These are phyloP conservation scores for Metrosideros polymorpha DNA, from an alignment of 441 rosid species.

Conservation along the genomic window DNA sequence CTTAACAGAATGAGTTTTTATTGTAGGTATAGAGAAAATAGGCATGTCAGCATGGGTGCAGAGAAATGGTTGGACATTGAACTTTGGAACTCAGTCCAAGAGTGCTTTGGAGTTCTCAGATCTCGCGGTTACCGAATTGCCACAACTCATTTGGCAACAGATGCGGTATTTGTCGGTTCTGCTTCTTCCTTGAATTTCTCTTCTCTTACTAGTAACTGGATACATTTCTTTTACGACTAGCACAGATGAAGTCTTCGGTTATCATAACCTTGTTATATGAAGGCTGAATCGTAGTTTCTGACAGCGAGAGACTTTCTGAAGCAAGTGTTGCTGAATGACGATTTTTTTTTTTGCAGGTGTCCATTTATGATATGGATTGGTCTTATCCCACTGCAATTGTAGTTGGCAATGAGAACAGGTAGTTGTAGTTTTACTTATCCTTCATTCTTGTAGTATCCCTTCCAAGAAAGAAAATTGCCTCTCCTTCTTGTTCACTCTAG, in stretches of 20 bases:
- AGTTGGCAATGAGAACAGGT: constrained; percentile 88
- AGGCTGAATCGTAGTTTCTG: not conserved
- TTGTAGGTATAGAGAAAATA: constrained; percentile 74
- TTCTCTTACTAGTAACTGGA: not conserved
- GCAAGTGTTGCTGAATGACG: not conserved
- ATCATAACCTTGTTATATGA: not conserved
- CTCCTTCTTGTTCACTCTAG: not conserved
- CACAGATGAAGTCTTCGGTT: not conserved
- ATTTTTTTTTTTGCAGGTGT: constrained; percentile 36
- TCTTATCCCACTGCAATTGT: constrained; percentile 88
- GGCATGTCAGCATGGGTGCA: constrained; percentile 96
- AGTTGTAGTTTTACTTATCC: not conserved
- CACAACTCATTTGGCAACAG: constrained; percentile 76
- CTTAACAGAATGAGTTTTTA: not conserved
- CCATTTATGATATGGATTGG: constrained; percentile 94
- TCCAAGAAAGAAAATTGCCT: not conserved
- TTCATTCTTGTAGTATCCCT: not conserved
- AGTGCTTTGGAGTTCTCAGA: constrained; percentile 57
- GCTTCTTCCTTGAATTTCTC: not conserved
- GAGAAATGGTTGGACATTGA: constrained; percentile 98
- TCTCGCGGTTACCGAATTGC: constrained; percentile 83
- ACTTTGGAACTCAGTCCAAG: constrained; percentile 72
- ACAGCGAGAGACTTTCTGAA: not conserved
- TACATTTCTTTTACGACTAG: not conserved
- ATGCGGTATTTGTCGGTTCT: constrained; percentile 44